Conservation (phyloP, 192 early-diverging fungal genomes). For the Phycomyces blakesleeanus region DNA sequence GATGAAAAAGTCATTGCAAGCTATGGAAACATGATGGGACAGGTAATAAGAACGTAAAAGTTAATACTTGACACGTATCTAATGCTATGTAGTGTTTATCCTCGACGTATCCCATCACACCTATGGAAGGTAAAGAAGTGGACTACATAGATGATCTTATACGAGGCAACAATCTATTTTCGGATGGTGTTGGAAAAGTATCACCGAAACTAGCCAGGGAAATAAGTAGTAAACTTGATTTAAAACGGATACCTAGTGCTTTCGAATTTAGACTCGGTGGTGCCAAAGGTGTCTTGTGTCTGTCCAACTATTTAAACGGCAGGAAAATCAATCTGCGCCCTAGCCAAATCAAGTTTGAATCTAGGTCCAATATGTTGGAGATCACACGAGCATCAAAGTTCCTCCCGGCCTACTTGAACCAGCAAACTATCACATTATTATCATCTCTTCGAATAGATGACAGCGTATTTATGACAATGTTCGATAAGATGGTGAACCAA, state of each 20-base stretch:
- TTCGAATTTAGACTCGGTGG: constrained; percentile 67
- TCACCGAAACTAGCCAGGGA: constrained; percentile 38
- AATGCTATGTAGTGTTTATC: constrained; percentile 46
- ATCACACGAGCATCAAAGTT: constrained; percentile 44
- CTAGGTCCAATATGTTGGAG: constrained; percentile 41
- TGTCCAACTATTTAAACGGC: constrained; percentile 29
- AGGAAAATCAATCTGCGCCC: constrained; percentile 43
- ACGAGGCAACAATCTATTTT: constrained; percentile 50
- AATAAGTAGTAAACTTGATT: constrained; percentile 32
- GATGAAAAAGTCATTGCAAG: constrained; percentile 49
- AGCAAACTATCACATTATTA: constrained; percentile 54
- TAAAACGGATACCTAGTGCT: constrained; percentile 45
- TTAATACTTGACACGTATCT: neutral
- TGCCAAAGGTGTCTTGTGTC: constrained; percentile 52
- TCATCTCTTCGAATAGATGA: constrained; percentile 50
- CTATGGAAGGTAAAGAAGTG: constrained; percentile 37
- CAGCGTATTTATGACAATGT: constrained; percentile 42
- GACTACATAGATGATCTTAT: constrained; percentile 49
- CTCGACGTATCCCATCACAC: constrained; percentile 44
- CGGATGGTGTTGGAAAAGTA: constrained; percentile 66
- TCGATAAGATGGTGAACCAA: constrained; percentile 33
- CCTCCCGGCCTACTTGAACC: constrained; percentile 48
- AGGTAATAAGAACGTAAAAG: constrained; percentile 18
- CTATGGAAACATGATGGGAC: constrained; percentile 59
- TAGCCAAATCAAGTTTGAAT: constrained; percentile 51